Percentiles rank a stretch among this genome's conserved stretches.
phyloP scores from a whole-genome alignment of 257 asterid genomes.

The Fraxinus americana region DNA sequence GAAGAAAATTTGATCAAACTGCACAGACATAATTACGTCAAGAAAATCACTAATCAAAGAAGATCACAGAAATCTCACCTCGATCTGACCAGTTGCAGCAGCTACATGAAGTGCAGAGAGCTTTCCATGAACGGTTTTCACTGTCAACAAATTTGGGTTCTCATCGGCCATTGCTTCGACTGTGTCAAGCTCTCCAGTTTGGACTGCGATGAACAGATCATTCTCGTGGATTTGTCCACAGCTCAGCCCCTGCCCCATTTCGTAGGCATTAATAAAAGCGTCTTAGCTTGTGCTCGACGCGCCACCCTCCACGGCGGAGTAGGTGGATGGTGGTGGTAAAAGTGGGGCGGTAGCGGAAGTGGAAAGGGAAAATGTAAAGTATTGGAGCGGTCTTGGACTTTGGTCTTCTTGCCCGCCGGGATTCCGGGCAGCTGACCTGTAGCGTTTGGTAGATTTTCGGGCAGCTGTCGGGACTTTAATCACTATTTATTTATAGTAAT shows the following conservation, averaged over 20 bases:
- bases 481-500: too few species aligned
- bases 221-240: slow-evolving; percentile 49
- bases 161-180: slow-evolving; percentile 61
- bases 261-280: slow-evolving; percentile 21
- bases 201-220: slow-evolving; percentile 62
- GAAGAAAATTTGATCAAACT: slow-evolving; percentile 20
- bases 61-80: slow-evolving; percentile 44
- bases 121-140: slow-evolving; percentile 42
- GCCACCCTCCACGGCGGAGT: slow-evolving; percentile 68
- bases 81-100: slow-evolving; percentile 71
- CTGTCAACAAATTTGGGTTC: slow-evolving; percentile 47
- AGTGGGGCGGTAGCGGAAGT: slow-evolving; percentile 25
- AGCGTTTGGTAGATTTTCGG: background rate
- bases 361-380: background rate
- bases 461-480: background rate
- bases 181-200: slow-evolving; percentile 62
- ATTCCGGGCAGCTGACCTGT: background rate
- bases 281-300: slow-evolving; percentile 31
- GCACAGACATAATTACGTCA: background rate
- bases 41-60: slow-evolving; percentile 11
- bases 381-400: background rate
- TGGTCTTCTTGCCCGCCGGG: background rate
- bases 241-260: slow-evolving; percentile 77
- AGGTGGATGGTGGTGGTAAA: slow-evolving; percentile 30
- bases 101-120: slow-evolving; percentile 75